Conservation (phyloP, 2,329 filamentous ascomycete species). For the Botrytis deweyae region DNA sequence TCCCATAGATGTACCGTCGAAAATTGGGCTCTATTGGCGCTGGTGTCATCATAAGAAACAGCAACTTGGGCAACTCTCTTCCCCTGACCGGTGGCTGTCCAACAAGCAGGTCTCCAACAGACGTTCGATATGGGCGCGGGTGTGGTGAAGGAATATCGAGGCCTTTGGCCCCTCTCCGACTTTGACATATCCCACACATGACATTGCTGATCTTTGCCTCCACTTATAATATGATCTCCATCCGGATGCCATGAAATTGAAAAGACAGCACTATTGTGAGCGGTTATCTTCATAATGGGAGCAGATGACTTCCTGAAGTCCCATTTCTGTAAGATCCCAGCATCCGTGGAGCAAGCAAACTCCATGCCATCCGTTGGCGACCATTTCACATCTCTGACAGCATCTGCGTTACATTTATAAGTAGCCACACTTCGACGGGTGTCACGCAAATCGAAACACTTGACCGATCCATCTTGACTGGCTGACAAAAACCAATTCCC, state of each 20-base stretch:
- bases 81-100: conserved; percentile 63
- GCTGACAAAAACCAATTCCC: conserved; percentile 59
- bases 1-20: conserved; percentile 66
- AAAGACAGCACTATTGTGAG: conserved; percentile 59
- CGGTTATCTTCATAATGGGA: conserved; percentile 59
- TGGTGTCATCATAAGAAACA: conserved; percentile 59
- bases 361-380: conserved; percentile 60
- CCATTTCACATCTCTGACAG: conserved; percentile 64
- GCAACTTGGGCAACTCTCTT: conserved; percentile 61
- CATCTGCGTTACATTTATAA: conserved; percentile 52
- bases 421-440: conserved; percentile 51
- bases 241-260: conserved; percentile 68
- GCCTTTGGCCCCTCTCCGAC: conserved; percentile 62
- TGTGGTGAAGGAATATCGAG: conserved; percentile 60
- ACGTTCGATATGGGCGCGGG: conserved; percentile 60
- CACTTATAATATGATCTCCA: conserved; percentile 63
- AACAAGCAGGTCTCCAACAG: conserved; percentile 63
- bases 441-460: conserved; percentile 57
- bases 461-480: conserved; percentile 62
- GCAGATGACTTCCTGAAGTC: conserved; percentile 56
- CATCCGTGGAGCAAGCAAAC: conserved; percentile 64
- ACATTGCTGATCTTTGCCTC: conserved; percentile 59
- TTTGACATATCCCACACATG: conserved; percentile 65
- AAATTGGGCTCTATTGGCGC: conserved; percentile 54
- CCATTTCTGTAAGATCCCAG: conserved; percentile 62